Evolutionary conservation across 352 stramenopile species (phyloP).

Genomic region (Saprolegnia diclina): DNA sequence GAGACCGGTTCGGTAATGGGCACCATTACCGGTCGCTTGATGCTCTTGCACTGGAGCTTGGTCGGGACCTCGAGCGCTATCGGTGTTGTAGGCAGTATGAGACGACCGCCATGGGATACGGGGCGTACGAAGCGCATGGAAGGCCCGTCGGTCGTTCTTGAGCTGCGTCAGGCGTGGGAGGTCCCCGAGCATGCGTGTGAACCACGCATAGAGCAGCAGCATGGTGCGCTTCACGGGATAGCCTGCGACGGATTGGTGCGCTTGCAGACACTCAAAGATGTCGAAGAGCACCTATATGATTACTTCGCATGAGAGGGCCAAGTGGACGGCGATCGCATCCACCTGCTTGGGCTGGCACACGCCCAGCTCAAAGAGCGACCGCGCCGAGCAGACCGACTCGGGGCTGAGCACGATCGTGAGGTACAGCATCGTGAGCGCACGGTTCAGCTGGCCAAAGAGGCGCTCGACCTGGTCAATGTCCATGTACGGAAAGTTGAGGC

Average conservation of each 20-base stretch:
- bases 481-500: constrained; percentile 67
- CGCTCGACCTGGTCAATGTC: constrained; percentile 58
- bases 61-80: constrained; percentile 47
- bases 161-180: constrained; percentile 47
- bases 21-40: constrained; percentile 46
- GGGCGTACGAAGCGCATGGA: constrained; percentile 15
- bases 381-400: constrained; percentile 57
- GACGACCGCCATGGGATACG: constrained; percentile 30
- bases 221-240: constrained; percentile 77
- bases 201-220: constrained; percentile 68
- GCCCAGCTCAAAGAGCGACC: constrained; percentile 61
- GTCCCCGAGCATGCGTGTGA: constrained; percentile 47
- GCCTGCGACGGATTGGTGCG: constrained; percentile 60
- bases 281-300: constrained; percentile 46
- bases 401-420: constrained; percentile 70
- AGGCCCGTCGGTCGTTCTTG: constrained; percentile 44
- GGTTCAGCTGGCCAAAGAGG: constrained; percentile 61
- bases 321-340: no score
- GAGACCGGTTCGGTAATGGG: constrained; percentile 55
- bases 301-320: no score
- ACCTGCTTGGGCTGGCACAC: constrained; percentile 39
- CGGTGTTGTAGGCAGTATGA: constrained; percentile 21
- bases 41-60: constrained; percentile 60
- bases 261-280: constrained; percentile 65
- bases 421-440: constrained; percentile 75